Evolutionary conservation across 768 basidiomycete genomes (phyloP).

Genomic region (Mycena galopus): DNA sequence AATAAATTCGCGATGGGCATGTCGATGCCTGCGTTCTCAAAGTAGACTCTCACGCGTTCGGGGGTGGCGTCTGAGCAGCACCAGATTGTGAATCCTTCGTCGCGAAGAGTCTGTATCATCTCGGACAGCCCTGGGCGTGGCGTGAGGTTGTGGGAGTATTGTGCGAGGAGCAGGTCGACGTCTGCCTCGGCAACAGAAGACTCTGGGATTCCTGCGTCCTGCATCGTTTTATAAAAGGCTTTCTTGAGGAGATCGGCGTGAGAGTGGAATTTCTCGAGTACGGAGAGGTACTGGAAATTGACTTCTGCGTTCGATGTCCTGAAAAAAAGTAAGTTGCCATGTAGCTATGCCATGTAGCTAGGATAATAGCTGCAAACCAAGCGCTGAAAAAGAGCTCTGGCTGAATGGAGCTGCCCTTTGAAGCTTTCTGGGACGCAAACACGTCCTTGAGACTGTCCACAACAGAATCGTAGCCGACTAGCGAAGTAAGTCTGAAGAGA

Average conservation of each 20-base stretch:
- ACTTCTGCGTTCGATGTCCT: constrained; percentile 10
- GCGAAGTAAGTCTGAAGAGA: neutral
- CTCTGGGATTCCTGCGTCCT: neutral
- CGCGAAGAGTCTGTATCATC: constrained; percentile 9
- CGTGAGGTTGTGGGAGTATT: constrained; percentile 10
- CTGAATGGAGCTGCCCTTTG: neutral
- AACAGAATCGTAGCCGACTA: constrained; percentile 12
- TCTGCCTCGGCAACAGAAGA: neutral
- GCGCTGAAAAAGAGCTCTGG: constrained; percentile 2
- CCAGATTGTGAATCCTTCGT: constrained; percentile 4
- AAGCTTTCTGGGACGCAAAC: neutral
- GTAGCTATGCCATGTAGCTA: neutral
- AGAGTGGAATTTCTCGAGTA: neutral
- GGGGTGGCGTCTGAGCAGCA: constrained; percentile 23
- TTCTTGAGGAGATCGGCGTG: constrained; percentile 3
- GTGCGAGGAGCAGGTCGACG: constrained; percentile 3
- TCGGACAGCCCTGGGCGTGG: constrained; percentile 2
- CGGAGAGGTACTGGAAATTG: neutral
- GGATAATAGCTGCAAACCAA: neutral
- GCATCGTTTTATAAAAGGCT: constrained; percentile 4
- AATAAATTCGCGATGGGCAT: constrained; percentile 13
- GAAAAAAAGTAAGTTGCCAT: neutral
- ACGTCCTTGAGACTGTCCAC: neutral
- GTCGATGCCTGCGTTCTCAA: constrained; percentile 1
- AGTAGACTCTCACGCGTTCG: constrained; percentile 7